Percentiles rank a stretch among this genome's conserved stretches.
phyloP scores from a whole-genome alignment of 2,329 filamentous ascomycete species.

The Pseudocercospora cruenta region DNA sequence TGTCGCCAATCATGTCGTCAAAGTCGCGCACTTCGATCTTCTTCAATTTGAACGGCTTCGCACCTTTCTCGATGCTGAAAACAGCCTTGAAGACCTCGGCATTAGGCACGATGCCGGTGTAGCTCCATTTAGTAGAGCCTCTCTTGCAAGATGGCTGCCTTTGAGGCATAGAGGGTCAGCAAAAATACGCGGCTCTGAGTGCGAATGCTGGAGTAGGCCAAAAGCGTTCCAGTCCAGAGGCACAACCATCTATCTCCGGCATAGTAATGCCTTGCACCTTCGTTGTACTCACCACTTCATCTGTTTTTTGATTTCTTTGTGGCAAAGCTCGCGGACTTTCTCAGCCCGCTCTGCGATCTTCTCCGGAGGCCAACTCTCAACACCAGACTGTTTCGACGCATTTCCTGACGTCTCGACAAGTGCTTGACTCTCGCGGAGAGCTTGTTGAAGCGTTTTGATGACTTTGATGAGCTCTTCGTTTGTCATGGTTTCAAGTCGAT shows the following conservation, averaged over 20 bases:
- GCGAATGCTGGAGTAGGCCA: no score
- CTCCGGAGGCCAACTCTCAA: not conserved
- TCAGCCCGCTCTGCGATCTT: conserved; percentile 5
- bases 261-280: no score
- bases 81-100: conserved; percentile 5
- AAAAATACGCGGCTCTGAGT: no score
- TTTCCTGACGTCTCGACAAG: not conserved
- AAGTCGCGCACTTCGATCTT: conserved; percentile 3
- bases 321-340: not conserved
- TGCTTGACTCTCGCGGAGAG: not conserved
- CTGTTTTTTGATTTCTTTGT: conserved; percentile 13
- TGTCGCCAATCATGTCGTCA: not conserved
- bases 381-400: not conserved
- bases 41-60: conserved; percentile 11
- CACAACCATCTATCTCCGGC: no score
- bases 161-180: no score
- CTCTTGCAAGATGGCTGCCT: conserved; percentile 13
- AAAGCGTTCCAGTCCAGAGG: no score
- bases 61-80: not conserved
- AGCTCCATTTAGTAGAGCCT: conserved; percentile 8
- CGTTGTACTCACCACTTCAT: conserved; percentile 9
- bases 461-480: not conserved
- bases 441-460: not conserved
- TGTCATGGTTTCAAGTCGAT: not conserved
- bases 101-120: conserved; percentile 4